Base-by-base conservation (phyloP, 1,284 basidiomycete species). In the Ceraceosorus guamensis region DNA sequence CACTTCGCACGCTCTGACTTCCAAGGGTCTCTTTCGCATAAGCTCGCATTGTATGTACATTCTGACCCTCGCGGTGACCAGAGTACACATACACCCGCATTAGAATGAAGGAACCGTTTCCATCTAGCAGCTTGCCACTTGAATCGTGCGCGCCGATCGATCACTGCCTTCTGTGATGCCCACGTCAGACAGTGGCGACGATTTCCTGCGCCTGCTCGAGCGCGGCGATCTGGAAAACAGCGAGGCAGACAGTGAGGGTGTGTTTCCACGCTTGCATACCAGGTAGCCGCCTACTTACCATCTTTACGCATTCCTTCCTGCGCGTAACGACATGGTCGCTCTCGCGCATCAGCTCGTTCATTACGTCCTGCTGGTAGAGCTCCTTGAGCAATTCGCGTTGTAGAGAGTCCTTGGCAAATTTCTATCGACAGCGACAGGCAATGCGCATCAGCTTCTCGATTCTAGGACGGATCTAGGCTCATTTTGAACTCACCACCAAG, bases 381-480 rank as follows among this genome's bases (percentile, higher is more conserved):
- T 74, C 71, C 57, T 74, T 68, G 43, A 95, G 79, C 47, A 95
- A 81, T 78, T 92, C 90, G 63, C 85, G 83, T 79, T 95, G 91
- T 63, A 95, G 80, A 75, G 88, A 85, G 78, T 97, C 91, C 79
- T 96, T 96, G 62, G 91, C 86, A 77, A 85, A 85, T 73, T 85
- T 87, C 37, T 41, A n/a, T 8, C n/a, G 37, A n/a, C n/a, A n/a
- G n/a, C n/a, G n/a, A n/a, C n/a, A n/a, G n/a, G n/a, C n/a, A 41
- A 41, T 8, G 37, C 37, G 37, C 37, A n/a, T 41, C 37, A 41
- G 37, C 37, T 8, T 41, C n/a, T 41, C 8, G 37, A 8, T 41
- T 41, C n/a, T n/a, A n/a, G n/a, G n/a, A n/a, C n/a, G 37, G 37
- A n/a, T n/a, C 37, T 41, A n/a, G 8, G 37, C 8, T 8, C 37